A percentile compares a stretch with the other conserved stretches of the same genome.
These are phyloP conservation scores for Yamadazyma phyllophila DNA, from an alignment of 805 yeast species.

Conservation along the genomic window DNA sequence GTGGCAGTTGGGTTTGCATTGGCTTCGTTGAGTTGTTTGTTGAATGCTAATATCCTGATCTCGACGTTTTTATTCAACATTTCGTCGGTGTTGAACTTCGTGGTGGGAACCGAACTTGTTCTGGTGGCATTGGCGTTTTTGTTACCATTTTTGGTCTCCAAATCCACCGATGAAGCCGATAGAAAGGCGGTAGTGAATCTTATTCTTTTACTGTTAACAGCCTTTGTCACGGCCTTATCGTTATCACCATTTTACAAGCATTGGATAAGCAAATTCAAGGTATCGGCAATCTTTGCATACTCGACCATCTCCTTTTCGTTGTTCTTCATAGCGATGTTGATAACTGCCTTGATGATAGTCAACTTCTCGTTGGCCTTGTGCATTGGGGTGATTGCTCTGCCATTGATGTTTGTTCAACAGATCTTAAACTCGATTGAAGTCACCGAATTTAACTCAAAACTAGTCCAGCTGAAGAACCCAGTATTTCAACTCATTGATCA, in stretches of 20 bases:
- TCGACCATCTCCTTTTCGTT: constrained; percentile 48
- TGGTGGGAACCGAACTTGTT: constrained; percentile 26
- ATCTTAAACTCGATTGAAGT: constrained; percentile 17
- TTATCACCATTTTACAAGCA: constrained; percentile 14
- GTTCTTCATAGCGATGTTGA: constrained; percentile 57
- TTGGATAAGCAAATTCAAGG: constrained; percentile 6
- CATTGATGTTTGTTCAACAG: constrained; percentile 62
- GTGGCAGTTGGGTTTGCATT: constrained; percentile 67
- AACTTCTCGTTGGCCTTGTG: constrained; percentile 79
- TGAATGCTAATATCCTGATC: constrained; percentile 41
- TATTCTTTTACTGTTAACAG: constrained; percentile 19
- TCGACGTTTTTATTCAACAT: constrained; percentile 20
- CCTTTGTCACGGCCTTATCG: constrained; percentile 14
- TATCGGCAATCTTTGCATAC: constrained; percentile 23
- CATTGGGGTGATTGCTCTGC: constrained; percentile 70
- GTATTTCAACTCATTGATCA: constrained; percentile 9
- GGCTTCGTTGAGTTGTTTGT: constrained; percentile 57
- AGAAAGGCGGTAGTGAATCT: constrained; percentile 14
- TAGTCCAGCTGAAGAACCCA: constrained; percentile 8
- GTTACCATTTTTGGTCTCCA: constrained; percentile 24
- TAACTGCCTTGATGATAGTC: constrained; percentile 72
- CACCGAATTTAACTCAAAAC: constrained; percentile 4
- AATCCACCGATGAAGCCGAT: constrained; percentile 10
- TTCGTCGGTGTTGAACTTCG: constrained; percentile 23
- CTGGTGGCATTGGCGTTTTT: constrained; percentile 23